These are phyloP conservation scores for Candida michaelii DNA, from an alignment of 805 yeast genomes.

Conservation along the genomic window DNA sequence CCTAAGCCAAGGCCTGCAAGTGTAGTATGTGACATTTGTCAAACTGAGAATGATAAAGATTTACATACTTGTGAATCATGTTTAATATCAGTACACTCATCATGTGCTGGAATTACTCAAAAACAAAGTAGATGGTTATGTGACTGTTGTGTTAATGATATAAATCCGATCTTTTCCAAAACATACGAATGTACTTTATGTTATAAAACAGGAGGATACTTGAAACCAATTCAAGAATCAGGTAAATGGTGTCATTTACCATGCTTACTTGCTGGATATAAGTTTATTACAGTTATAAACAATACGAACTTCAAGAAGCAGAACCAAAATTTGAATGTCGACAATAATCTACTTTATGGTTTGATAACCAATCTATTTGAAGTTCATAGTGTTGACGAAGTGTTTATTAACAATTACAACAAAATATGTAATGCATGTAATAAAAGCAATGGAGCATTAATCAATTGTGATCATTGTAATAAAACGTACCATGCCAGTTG, in stretches of 20 bases:
- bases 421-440: slow-evolving; percentile 46
- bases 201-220: slow-evolving; percentile 53
- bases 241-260: slow-evolving; percentile 78
- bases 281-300: slow-evolving; percentile 21
- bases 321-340: neutral
- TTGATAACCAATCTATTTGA: slow-evolving; percentile 17
- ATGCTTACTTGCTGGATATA: slow-evolving; percentile 61
- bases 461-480: slow-evolving; percentile 47
- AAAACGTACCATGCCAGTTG: slow-evolving; percentile 53
- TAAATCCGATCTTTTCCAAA: slow-evolving; percentile 57
- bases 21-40: slow-evolving; percentile 3
- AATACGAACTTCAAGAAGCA: slow-evolving; percentile 2
- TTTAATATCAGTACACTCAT: slow-evolving; percentile 65
- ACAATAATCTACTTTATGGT: neutral
- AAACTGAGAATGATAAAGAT: slow-evolving; percentile 21
- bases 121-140: slow-evolving; percentile 63
- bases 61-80: slow-evolving; percentile 62
- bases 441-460: slow-evolving; percentile 47
- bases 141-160: slow-evolving; percentile 72
- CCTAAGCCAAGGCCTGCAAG: neutral
- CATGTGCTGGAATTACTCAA: slow-evolving; percentile 58
- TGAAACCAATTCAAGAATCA: slow-evolving; percentile 59
- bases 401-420: slow-evolving; percentile 27
- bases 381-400: slow-evolving; percentile 29
- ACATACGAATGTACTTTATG: slow-evolving; percentile 70